phyloP scores from a whole-genome alignment of 768 basidiomycete species.

The Stropharia rugosoannulata region DNA sequence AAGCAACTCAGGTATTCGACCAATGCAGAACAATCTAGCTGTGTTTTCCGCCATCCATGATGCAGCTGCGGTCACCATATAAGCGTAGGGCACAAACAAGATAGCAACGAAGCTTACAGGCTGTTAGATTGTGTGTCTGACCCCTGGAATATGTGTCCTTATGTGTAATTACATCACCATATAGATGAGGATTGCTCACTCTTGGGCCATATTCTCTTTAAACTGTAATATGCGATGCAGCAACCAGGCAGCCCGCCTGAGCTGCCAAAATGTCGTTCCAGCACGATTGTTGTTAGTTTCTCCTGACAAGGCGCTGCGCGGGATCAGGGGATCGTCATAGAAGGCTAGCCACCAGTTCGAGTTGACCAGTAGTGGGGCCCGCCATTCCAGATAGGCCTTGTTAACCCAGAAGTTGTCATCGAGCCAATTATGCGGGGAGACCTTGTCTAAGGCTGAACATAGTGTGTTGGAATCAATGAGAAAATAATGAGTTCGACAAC shows the following conservation, averaged over 20 bases:
- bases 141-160: background rate
- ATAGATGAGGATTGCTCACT: slow-evolving; percentile 42
- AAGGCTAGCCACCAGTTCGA: slow-evolving; percentile 98
- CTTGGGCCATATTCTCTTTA: slow-evolving; percentile 54
- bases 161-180: background rate
- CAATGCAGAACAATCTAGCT: slow-evolving; percentile 71
- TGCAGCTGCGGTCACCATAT: slow-evolving; percentile 30
- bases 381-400: slow-evolving; percentile 86
- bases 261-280: slow-evolving; percentile 77
- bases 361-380: slow-evolving; percentile 81
- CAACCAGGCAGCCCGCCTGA: slow-evolving; percentile 83
- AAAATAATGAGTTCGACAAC: slow-evolving; percentile 11
- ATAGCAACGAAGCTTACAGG: slow-evolving; percentile 41
- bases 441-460: slow-evolving; percentile 68
- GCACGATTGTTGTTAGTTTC: slow-evolving; percentile 36
- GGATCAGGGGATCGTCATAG: slow-evolving; percentile 68
- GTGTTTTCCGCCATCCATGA: slow-evolving; percentile 64
- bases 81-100: background rate
- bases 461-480: slow-evolving; percentile 11
- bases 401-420: slow-evolving; percentile 92
- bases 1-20: slow-evolving; percentile 65
- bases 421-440: slow-evolving; percentile 90
- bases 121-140: slow-evolving; percentile 60
- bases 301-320: slow-evolving; percentile 35
- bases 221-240: slow-evolving; percentile 70